These are phyloP conservation scores for Cystobasidium slooffiae DNA, from an alignment of 1,284 basidiomycete species.

Conservation along the genomic window DNA sequence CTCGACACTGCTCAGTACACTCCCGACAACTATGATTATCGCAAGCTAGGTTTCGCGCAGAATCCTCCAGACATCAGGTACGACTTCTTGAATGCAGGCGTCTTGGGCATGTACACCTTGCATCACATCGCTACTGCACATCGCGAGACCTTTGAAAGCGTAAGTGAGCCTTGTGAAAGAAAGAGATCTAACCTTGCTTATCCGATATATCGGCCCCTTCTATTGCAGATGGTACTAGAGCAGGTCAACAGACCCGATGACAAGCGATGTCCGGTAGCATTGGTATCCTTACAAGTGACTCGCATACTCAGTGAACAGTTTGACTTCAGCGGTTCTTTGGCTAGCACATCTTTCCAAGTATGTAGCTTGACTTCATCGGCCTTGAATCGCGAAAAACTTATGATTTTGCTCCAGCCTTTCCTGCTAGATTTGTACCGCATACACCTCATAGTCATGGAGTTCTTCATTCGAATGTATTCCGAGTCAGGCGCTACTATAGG, in stretches of 20 bases:
- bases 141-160: constrained; percentile 80
- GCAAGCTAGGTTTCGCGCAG: constrained; percentile 21
- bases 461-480: constrained; percentile 94
- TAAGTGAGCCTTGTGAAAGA: constrained; percentile 54
- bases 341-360: constrained; percentile 23
- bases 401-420: constrained; percentile 75
- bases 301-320: constrained; percentile 84
- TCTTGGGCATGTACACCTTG: constrained; percentile 76
- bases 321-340: constrained; percentile 75
- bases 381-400: constrained; percentile 65
- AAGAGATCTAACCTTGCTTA: neutral
- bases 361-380: constrained; percentile 45
- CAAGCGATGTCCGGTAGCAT: constrained; percentile 81
- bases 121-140: constrained; percentile 73
- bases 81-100: constrained; percentile 82
- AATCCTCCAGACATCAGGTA: constrained; percentile 54
- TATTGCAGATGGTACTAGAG: constrained; percentile 72
- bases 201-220: neutral
- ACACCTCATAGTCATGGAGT: constrained; percentile 79
- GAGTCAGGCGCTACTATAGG: constrained; percentile 80
- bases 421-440: constrained; percentile 84
- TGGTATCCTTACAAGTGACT: constrained; percentile 83
- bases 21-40: constrained; percentile 10
- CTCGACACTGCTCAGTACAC: neutral
- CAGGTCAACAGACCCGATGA: constrained; percentile 77